These are phyloP conservation scores for Elongisporangium anandrum DNA, from an alignment of 352 stramenopile species.

Conservation along the genomic window DNA sequence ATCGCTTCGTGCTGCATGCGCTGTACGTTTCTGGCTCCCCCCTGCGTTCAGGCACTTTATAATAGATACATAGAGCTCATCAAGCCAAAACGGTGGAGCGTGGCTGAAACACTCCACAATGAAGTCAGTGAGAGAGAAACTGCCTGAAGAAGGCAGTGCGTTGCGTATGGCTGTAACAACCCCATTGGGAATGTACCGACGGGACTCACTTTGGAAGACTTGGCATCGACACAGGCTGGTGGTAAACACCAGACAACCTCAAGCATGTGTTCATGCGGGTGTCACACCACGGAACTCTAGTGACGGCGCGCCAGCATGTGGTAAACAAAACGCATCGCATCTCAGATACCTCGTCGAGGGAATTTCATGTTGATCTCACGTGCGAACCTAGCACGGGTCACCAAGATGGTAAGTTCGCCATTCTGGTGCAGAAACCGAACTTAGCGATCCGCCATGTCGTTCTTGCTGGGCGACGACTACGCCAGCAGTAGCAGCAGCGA, in stretches of 20 bases:
- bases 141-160: not conserved
- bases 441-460: conserved; percentile 27
- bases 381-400: not conserved
- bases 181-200: not conserved
- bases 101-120: not conserved
- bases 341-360: not conserved
- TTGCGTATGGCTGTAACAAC: not conserved
- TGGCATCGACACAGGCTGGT: not conserved
- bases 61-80: not conserved
- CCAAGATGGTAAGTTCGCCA: not conserved
- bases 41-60: not conserved
- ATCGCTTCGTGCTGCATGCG: too few species aligned
- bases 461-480: conserved; percentile 46
- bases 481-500: conserved; percentile 23
- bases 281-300: not conserved
- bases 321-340: not conserved
- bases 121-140: not conserved
- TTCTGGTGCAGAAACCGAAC: not conserved
- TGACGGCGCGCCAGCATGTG: not conserved
- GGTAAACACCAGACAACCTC: not conserved
- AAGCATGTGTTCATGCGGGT: not conserved
- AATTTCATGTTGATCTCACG: not conserved
- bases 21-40: not conserved
- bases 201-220: too few species aligned
- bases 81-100: not conserved